Base-by-base conservation (phyloP, 768 basidiomycete genomes). In the Mycena floridula region DNA sequence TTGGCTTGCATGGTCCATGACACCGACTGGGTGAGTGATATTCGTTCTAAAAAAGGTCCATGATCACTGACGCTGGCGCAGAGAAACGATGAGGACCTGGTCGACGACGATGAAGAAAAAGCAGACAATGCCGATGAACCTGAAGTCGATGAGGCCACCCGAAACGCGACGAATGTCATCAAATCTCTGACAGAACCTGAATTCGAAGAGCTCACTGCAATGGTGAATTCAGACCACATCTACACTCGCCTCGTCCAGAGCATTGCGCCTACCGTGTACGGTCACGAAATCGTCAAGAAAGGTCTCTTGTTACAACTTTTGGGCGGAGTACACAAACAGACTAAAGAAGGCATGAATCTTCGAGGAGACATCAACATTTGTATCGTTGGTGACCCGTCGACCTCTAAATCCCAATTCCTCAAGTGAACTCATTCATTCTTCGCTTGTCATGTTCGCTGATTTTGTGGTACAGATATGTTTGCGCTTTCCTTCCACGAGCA, bases 261-360 rank as follows among this genome's bases (percentile, higher is more conserved):
- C 56, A 95, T 98, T 49, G 96, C 96, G 1, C 96, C 96, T 3
- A 97, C 96, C 0, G 95, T 99, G 2, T 98, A 97, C 56, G 96
- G 96, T 1, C 96, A 98, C 59, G 96, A 99, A 58, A 94, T 97
- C 41, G 94, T 98, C 55, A 98, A 99, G 72, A 99, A 99, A 61
- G 96, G 96, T 11, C 73, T 99, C 25, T 68, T 98, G 20, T 70
- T 99, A 15, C 96, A 98, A 59, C 76, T 99, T 21, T 95, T 99
- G 92, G 94, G 96, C 20, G 96, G 96, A 20, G 95, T 98, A 4
- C 95, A 98, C 67, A 99, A 99, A 61, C 81, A 92, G 59, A 98
- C 95, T 1, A 69, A 76, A 0, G 96, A 98, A 62, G 96, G 96
- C 26, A 98, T 98, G 81, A 82, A 98, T 61, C 76, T 98, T n/a